A percentile compares a stretch with the other conserved stretches of the same genome.
phyloP scores from a whole-genome alignment of 345 rosid genomes.

The Eucalyptus pauciflora region DNA sequence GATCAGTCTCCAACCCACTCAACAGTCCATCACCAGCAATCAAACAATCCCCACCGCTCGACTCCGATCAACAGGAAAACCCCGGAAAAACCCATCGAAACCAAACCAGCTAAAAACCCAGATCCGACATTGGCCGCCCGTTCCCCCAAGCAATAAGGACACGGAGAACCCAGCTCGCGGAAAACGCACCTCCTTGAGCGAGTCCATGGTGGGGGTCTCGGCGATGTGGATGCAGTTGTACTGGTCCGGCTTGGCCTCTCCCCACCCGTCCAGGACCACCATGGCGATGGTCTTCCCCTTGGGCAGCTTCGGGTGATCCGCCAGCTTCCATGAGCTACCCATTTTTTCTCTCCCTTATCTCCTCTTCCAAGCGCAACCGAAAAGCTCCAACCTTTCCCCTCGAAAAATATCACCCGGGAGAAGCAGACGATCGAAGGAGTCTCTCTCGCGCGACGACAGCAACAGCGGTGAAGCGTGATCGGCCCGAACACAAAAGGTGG shows the following conservation, averaged over 20 bases:
- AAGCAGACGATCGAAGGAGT: not conserved
- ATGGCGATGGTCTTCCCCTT: constrained; percentile 69
- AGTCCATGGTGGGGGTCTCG: constrained; percentile 86
- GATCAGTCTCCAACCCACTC: not conserved
- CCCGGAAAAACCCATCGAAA: not conserved
- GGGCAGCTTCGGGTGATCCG: constrained; percentile 72
- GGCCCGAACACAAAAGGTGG: not conserved
- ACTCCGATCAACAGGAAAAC: not conserved
- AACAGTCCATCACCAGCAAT: not conserved
- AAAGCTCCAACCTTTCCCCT: not conserved
- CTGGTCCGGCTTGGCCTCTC: constrained; percentile 72
- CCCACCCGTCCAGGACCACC: constrained; percentile 97
- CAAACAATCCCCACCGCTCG: not conserved
- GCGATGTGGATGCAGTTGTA: constrained; percentile 90
- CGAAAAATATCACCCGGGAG: not conserved
- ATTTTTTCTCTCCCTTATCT: constrained; percentile 6
- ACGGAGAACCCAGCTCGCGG: not conserved
- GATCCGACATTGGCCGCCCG: not conserved
- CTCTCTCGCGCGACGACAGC: not conserved
- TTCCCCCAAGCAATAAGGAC: not conserved
- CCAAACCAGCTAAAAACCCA: not conserved
- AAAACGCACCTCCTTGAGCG: constrained; percentile 37
- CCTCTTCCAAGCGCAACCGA: not conserved
- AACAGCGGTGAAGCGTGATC: not conserved
- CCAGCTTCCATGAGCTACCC: constrained; percentile 63